phyloP scores from a whole-genome alignment of 225 moss, liverwort and hornwort genomes.

The Pseudisothecium myosuroides region DNA sequence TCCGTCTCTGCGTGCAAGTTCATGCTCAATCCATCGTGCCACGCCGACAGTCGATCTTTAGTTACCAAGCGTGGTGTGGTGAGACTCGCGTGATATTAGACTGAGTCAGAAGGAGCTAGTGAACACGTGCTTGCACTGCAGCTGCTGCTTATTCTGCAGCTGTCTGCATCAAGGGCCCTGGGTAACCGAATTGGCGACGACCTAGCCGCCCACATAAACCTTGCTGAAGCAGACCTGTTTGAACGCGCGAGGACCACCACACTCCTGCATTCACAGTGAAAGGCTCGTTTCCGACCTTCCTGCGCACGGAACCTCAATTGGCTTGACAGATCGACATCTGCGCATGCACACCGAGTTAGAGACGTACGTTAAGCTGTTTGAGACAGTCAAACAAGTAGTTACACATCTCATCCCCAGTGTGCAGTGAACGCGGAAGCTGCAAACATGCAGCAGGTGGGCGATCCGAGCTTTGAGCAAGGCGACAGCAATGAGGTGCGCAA shows the following conservation, averaged over 20 bases:
- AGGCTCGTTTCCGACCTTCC: neutral
- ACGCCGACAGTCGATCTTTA: neutral
- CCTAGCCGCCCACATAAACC: conserved; percentile 4
- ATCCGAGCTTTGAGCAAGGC: conserved; percentile 26
- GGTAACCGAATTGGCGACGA: neutral
- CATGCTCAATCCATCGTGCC: neutral
- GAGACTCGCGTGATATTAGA: neutral
- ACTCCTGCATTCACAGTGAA: neutral
- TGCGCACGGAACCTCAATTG: neutral
- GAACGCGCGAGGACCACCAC: conserved; percentile 4
- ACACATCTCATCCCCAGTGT: neutral
- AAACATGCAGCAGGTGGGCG: conserved; percentile 39
- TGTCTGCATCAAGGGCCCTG: conserved; percentile 5
- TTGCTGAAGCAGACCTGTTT: neutral
- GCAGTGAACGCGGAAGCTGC: neutral
- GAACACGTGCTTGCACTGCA: conserved; percentile 1
- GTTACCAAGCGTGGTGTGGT: neutral
- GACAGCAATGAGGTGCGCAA: conserved; percentile 39
- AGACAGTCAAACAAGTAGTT: neutral
- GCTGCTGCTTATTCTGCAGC: neutral
- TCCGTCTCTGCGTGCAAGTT: neutral
- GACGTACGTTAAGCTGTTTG: neutral
- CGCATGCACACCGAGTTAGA: neutral
- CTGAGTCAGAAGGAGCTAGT: neutral
- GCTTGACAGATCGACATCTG: neutral